Conservation (phyloP, 2,329 filamentous ascomycete species). For the Emergomyces orientalis region DNA sequence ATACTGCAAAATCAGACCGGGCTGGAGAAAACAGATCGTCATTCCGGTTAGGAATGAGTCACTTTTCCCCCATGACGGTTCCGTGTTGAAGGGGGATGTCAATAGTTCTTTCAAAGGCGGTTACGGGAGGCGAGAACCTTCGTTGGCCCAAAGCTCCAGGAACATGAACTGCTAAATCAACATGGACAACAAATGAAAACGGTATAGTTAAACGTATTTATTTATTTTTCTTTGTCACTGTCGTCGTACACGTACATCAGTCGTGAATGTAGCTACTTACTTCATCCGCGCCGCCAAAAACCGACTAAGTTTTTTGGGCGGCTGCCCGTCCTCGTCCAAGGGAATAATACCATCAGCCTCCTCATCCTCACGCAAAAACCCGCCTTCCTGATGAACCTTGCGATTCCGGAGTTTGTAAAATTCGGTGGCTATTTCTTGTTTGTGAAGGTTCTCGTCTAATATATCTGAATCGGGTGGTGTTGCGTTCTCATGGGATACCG, state of each 20-base stretch:
- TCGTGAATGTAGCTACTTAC: slow-evolving; percentile 11
- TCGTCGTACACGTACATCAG: neutral
- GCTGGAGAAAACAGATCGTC: neutral
- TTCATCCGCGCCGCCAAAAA: slow-evolving; percentile 41
- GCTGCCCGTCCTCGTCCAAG: slow-evolving; percentile 42
- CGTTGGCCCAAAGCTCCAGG: neutral
- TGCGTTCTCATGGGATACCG: slow-evolving; percentile 23
- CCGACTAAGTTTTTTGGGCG: slow-evolving; percentile 35
- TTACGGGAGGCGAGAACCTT: neutral
- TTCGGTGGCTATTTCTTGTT: slow-evolving; percentile 69
- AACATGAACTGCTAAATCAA: neutral
- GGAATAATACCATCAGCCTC: slow-evolving; percentile 52
- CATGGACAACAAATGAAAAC: neutral
- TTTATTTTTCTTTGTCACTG: neutral
- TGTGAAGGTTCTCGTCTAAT: slow-evolving; percentile 61
- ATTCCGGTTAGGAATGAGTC: neutral
- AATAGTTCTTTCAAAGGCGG: neutral
- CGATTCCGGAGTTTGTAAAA: slow-evolving; percentile 75
- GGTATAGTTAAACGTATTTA: neutral
- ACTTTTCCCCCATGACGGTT: slow-evolving; percentile 1
- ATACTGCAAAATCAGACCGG: neutral
- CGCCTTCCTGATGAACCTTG: slow-evolving; percentile 73
- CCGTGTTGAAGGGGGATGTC: neutral
- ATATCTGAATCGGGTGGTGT: slow-evolving; percentile 49
- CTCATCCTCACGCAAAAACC: slow-evolving; percentile 66